Conservation (phyloP, 495 filamentous ascomycete species). For the Lasiosphaeria miniovina region DNA sequence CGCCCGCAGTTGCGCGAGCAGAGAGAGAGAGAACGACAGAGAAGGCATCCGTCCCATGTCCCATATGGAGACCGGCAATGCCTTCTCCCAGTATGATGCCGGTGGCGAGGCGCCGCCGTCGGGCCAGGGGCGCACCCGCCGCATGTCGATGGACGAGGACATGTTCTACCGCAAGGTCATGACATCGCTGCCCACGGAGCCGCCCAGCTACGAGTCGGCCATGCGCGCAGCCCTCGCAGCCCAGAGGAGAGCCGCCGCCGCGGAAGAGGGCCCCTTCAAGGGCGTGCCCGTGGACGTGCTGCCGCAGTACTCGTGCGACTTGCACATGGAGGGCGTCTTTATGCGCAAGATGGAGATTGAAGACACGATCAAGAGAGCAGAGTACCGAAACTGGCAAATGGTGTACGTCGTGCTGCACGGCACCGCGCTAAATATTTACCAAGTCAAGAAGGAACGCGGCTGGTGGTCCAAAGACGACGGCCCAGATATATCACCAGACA, state of each 20-base stretch:
- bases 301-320: slow-evolving; percentile 54
- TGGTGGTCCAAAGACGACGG: slow-evolving; percentile 35
- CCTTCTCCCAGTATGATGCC: slow-evolving; percentile 28
- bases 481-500: slow-evolving; percentile 37
- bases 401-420: slow-evolving; percentile 58
- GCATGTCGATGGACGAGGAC: slow-evolving; percentile 42
- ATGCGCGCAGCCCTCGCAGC: slow-evolving; percentile 30
- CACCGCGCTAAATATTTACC: slow-evolving; percentile 57
- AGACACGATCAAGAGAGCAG: slow-evolving; percentile 51
- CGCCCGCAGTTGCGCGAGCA: background rate
- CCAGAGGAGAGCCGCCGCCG: slow-evolving; percentile 31
- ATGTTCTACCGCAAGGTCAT: slow-evolving; percentile 37
- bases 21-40: background rate
- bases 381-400: slow-evolving; percentile 52
- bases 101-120: slow-evolving; percentile 22
- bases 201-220: slow-evolving; percentile 37
- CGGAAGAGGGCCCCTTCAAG: background rate
- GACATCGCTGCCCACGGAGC: slow-evolving; percentile 33
- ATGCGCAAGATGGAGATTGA: slow-evolving; percentile 57
- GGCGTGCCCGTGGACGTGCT: slow-evolving; percentile 35
- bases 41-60: slow-evolving; percentile 20
- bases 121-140: slow-evolving; percentile 24
- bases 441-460: slow-evolving; percentile 43
- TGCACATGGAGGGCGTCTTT: slow-evolving; percentile 52
- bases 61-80: slow-evolving; percentile 28